phyloP scores from a whole-genome alignment of 805 yeast genomes.

The Wickerhamiella cacticola region DNA sequence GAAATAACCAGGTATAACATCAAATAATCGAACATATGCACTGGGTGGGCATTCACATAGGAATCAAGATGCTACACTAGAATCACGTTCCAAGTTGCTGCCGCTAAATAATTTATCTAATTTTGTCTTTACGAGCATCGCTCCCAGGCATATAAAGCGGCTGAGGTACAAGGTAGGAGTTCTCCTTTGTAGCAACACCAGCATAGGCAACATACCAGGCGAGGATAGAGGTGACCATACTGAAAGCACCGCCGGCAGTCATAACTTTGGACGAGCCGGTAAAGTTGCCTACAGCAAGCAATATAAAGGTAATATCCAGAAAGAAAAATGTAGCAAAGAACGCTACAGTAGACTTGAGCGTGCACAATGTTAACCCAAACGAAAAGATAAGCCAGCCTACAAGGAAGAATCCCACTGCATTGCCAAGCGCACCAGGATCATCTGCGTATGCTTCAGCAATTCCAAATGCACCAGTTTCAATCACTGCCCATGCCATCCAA shows the following conservation, averaged over 20 bases:
- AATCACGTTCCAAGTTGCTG: too few species aligned
- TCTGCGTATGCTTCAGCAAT: slow-evolving; percentile 45
- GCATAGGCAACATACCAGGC: slow-evolving; percentile 59
- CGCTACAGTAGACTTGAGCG: slow-evolving; percentile 53
- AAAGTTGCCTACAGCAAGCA: slow-evolving; percentile 40
- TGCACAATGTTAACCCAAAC: slow-evolving; percentile 39
- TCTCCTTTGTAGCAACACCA: slow-evolving; percentile 46
- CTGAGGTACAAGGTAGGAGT: slow-evolving; percentile 44
- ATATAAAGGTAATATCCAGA: slow-evolving; percentile 42
- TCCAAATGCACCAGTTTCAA: slow-evolving; percentile 48
- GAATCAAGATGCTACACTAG: too few species aligned
- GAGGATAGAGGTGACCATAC: slow-evolving; percentile 41
- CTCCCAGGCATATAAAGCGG: slow-evolving; percentile 41
- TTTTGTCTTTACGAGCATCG: background rate
- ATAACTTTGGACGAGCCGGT: slow-evolving; percentile 24
- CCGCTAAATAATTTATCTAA: background rate
- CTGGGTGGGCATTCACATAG: too few species aligned
- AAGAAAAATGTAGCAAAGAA: slow-evolving; percentile 46
- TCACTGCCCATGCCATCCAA: slow-evolving; percentile 55
- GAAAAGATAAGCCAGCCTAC: slow-evolving; percentile 57
- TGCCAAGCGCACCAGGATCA: slow-evolving; percentile 23
- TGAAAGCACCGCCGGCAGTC: slow-evolving; percentile 56
- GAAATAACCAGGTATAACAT: too few species aligned
- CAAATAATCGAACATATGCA: too few species aligned
- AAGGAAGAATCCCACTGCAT: slow-evolving; percentile 49